Conservation (phyloP, 2,329 filamentous ascomycete species). For the Pseudogymnoascus sp. region DNA sequence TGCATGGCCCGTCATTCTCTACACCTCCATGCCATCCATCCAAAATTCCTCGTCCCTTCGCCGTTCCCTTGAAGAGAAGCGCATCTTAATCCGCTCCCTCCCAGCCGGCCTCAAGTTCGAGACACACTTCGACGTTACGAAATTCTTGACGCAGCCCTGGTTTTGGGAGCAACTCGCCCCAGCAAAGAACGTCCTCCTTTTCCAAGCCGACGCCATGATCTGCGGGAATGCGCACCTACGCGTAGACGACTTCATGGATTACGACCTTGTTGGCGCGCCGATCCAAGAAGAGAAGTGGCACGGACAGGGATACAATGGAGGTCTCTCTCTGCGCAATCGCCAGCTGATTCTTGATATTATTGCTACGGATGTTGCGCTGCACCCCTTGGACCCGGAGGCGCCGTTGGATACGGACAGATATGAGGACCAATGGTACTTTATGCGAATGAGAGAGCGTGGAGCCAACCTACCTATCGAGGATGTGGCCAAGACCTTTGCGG, state of each 20-base stretch:
- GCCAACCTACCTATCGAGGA: slow-evolving; percentile 18
- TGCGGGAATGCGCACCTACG: slow-evolving; percentile 21
- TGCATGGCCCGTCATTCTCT: slow-evolving; percentile 34
- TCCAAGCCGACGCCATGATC: slow-evolving; percentile 26
- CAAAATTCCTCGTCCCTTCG: slow-evolving; percentile 25
- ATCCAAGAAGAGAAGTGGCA: slow-evolving; percentile 18
- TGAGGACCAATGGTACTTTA: slow-evolving; percentile 25
- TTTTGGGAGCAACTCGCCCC: slow-evolving; percentile 27
- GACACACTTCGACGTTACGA: slow-evolving; percentile 29
- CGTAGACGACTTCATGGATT: slow-evolving; percentile 25
- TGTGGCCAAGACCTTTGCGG: slow-evolving; percentile 16
- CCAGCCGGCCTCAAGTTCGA: slow-evolving; percentile 26
- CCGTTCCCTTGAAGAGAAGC: slow-evolving; percentile 24
- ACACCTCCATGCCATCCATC: slow-evolving; percentile 24
- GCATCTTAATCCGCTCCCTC: slow-evolving; percentile 30
- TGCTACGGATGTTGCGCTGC: slow-evolving; percentile 14
- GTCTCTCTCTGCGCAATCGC: slow-evolving; percentile 27
- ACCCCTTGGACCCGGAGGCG: slow-evolving; percentile 18
- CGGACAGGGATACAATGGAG: slow-evolving; percentile 24
- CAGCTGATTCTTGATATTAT: slow-evolving; percentile 23
- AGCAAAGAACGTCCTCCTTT: slow-evolving; percentile 26
- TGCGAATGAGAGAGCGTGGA: slow-evolving; percentile 20
- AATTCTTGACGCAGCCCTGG: slow-evolving; percentile 26
- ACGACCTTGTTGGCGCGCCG: slow-evolving; percentile 29
- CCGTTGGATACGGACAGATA: slow-evolving; percentile 14